Percentiles rank a stretch among this genome's conserved stretches.
phyloP scores from a whole-genome alignment of 2,329 filamentous ascomycete genomes.

The Blastomyces emzantsi region DNA sequence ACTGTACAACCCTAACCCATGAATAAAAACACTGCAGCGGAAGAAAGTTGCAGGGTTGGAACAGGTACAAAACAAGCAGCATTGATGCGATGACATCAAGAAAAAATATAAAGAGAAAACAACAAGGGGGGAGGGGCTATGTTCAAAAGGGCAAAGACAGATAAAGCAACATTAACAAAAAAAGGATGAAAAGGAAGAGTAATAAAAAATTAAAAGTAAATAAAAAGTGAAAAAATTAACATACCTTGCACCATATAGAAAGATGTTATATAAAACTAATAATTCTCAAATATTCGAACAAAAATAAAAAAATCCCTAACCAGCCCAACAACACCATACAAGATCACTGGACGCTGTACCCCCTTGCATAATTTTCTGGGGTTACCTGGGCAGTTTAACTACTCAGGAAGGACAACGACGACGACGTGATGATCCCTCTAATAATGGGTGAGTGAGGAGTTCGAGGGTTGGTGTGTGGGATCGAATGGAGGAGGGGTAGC shows the following conservation, averaged over 20 bases:
- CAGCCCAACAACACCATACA: not conserved
- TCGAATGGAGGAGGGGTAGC: no score
- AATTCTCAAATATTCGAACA: no score
- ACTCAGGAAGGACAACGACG: no score
- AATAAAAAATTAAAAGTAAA: not conserved
- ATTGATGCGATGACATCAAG: not conserved
- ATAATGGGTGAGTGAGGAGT: no score
- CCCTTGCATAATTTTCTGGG: not conserved
- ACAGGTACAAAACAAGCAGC: not conserved
- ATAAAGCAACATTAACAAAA: no score
- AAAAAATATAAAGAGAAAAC: not conserved
- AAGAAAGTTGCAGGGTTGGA: not conserved
- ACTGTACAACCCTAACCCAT: no score
- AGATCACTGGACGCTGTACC: not conserved
- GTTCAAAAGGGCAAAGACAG: no score
- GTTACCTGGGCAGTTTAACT: no score
- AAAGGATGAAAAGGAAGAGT: no score
- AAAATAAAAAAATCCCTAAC: not conserved
- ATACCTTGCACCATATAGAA: not conserved
- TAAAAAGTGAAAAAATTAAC: not conserved
- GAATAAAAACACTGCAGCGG: not conserved
- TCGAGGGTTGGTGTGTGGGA: no score
- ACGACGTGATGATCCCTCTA: no score
- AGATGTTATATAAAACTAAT: not conserved
- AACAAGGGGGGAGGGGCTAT: not conserved